Evolutionary conservation across 257 asterid species (phyloP).

Genomic region (Parsonsia alboflavescens): DNA sequence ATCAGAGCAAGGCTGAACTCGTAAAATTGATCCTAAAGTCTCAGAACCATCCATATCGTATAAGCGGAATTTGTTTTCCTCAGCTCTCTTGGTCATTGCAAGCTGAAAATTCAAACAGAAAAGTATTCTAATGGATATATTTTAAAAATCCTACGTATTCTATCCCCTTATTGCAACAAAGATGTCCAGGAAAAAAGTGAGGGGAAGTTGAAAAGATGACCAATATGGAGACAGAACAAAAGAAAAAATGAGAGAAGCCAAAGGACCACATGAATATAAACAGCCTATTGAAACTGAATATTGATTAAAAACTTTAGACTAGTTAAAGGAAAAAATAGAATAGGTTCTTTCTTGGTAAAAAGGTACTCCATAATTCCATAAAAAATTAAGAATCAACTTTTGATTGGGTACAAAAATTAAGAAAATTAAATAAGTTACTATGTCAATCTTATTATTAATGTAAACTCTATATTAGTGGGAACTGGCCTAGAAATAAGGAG

Average conservation of each 20-base stretch:
- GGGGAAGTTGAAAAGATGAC: neutral
- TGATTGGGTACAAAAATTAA: no score
- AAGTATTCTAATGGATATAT: neutral
- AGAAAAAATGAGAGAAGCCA: neutral
- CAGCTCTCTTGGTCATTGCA: conserved; percentile 65
- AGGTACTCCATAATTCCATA: neutral
- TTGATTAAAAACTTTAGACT: neutral
- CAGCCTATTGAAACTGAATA: neutral
- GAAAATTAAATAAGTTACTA: no score
- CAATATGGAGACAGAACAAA: neutral
- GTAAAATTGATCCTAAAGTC: conserved; percentile 71
- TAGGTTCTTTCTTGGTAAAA: neutral
- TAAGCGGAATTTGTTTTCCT: conserved; percentile 35
- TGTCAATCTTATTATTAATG: neutral
- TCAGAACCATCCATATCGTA: conserved; percentile 60
- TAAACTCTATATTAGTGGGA: neutral
- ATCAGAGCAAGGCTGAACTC: conserved; percentile 62
- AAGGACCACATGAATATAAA: neutral
- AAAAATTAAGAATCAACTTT: neutral
- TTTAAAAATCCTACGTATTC: neutral
- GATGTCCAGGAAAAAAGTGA: neutral
- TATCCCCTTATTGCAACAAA: neutral
- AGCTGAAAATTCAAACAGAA: conserved; percentile 41
- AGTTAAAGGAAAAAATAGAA: neutral
- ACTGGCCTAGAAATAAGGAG: neutral